A percentile compares a stretch with the other conserved stretches of the same genome.
Evolutionary conservation across 1,284 basidiomycete genomes (phyloP).

Genomic region (Cutaneotrichosporon arboriforme): DNA sequence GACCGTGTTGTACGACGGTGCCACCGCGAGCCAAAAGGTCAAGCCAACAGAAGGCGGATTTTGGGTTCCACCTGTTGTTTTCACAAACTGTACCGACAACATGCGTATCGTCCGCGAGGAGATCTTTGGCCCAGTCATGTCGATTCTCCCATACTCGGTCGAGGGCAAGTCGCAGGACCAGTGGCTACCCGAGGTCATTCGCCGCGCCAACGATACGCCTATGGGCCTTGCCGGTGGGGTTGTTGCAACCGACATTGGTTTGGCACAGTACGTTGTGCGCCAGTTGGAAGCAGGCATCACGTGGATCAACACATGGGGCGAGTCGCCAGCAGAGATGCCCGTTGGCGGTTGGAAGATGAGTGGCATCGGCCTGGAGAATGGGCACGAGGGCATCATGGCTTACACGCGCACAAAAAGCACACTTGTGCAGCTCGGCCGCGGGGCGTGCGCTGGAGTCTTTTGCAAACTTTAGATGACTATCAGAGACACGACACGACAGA

Average conservation of each 20-base stretch:
- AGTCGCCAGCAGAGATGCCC: slow-evolving; percentile 19
- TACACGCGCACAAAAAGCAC: slow-evolving; percentile 19
- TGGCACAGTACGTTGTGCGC: slow-evolving; percentile 75
- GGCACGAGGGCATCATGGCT: slow-evolving; percentile 17
- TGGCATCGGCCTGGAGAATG: slow-evolving; percentile 18
- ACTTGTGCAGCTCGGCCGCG: slow-evolving; percentile 10
- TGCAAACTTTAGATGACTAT: slow-evolving; percentile 13
- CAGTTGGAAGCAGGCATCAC: slow-evolving; percentile 78
- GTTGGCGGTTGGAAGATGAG: slow-evolving; percentile 22
- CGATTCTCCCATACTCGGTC: slow-evolving; percentile 46
- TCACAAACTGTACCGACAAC: slow-evolving; percentile 35
- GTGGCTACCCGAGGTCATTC: slow-evolving; percentile 50
- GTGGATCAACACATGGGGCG: slow-evolving; percentile 22
- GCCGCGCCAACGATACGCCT: slow-evolving; percentile 71
- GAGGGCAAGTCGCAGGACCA: slow-evolving; percentile 15
- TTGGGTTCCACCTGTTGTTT: slow-evolving; percentile 41
- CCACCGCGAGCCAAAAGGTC: neutral
- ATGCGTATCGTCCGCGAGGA: slow-evolving; percentile 44
- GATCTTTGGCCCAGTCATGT: slow-evolving; percentile 52
- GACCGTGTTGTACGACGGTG: slow-evolving; percentile 17
- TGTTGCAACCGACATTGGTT: slow-evolving; percentile 75
- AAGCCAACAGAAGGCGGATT: slow-evolving; percentile 17
- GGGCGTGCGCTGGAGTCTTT: slow-evolving; percentile 15
- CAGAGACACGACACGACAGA: too few species aligned
- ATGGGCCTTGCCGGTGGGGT: slow-evolving; percentile 85